A percentile compares a stretch with the other conserved stretches of the same genome.
Evolutionary conservation across 345 rosid genomes (phyloP).

Genomic region (Citrus glauca): DNA sequence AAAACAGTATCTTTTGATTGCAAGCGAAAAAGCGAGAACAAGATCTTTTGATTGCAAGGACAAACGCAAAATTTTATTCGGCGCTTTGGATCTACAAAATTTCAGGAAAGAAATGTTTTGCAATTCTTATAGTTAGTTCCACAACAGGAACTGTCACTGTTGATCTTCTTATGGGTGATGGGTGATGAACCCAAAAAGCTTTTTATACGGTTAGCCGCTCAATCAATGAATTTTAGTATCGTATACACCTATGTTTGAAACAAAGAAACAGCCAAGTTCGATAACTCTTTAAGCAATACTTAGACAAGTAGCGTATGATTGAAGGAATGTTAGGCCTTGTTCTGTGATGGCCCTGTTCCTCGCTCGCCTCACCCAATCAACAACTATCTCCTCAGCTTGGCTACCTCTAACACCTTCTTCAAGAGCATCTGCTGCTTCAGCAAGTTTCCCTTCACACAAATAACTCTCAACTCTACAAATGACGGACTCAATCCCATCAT

Average conservation of each 20-base stretch:
- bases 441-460: constrained; percentile 79
- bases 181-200: not conserved
- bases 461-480: constrained; percentile 65
- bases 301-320: constrained; percentile 79
- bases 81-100: constrained; percentile 3
- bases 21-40: not conserved
- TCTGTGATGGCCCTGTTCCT: constrained; percentile 87
- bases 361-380: constrained; percentile 67
- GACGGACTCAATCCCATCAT: constrained; percentile 70
- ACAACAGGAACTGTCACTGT: not conserved
- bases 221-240: not conserved
- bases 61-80: constrained; percentile 3
- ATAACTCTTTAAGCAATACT: constrained; percentile 48
- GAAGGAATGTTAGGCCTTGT: constrained; percentile 78
- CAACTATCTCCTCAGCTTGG: constrained; percentile 66
- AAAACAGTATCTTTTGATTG: not conserved
- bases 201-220: not conserved
- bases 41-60: no score
- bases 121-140: not conserved
- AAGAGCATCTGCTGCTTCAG: constrained; percentile 82
- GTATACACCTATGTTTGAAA: not conserved
- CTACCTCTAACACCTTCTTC: constrained; percentile 90
- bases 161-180: not conserved
- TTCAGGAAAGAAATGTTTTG: not conserved
- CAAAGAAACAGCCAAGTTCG: not conserved